Conservation (phyloP, 75 land plant species). For the Pinus tabuliformis region DNA sequence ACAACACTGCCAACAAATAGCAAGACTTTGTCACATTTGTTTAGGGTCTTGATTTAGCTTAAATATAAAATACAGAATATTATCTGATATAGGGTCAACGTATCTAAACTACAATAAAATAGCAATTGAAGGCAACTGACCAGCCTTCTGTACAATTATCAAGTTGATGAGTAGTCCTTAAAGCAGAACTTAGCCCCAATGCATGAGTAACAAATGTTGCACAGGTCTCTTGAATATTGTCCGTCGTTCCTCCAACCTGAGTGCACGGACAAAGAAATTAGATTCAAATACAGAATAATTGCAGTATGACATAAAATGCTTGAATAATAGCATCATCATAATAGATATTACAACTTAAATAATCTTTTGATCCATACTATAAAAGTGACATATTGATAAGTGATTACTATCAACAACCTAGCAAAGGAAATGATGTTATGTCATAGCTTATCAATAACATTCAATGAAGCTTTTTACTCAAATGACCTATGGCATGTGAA, state of each 20-base stretch:
- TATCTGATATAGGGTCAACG: neutral
- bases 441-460: too few relatives aligned
- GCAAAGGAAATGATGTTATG: neutral
- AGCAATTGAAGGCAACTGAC: slow-evolving; percentile 25
- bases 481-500: neutral
- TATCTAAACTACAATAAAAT: slow-evolving; percentile 10
- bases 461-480: too few relatives aligned
- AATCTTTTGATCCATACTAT: neutral
- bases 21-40: neutral
- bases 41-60: neutral
- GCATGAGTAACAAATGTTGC: slow-evolving; percentile 87
- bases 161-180: slow-evolving; percentile 91
- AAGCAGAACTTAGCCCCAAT: slow-evolving; percentile 58
- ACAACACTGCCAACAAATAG: slow-evolving; percentile 70
- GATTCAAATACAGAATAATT: neutral
- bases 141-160: slow-evolving; percentile 99
- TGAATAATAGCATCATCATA: neutral
- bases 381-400: neutral
- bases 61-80: neutral
- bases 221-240: slow-evolving; percentile 91
- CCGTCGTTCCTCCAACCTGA: slow-evolving; percentile 93
- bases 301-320: neutral
- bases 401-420: neutral
- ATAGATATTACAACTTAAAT: neutral
- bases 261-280: neutral